phyloP scores from a whole-genome alignment of 345 rosid genomes.

The Diplotaxis tenuifolia region DNA sequence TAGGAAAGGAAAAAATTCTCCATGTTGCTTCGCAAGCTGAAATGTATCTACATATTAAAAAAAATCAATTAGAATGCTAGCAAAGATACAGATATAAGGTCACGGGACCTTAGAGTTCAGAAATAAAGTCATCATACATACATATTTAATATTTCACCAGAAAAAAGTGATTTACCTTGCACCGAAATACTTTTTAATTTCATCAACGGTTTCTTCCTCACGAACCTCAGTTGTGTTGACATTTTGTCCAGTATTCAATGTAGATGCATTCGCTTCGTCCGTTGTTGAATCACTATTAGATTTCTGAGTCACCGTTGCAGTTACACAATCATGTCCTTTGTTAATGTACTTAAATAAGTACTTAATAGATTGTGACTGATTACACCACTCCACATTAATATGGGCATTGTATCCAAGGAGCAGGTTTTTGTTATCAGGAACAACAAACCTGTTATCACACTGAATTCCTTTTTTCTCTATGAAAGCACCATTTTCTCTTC shows the following conservation, averaged over 20 bases:
- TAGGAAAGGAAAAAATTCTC: background rate
- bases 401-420: background rate
- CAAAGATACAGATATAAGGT: no score
- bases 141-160: no score
- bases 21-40: background rate
- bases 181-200: background rate
- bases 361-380: background rate
- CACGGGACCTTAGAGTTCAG: no score
- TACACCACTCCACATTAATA: background rate
- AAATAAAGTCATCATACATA: no score
- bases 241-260: no score
- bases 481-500: background rate
- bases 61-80: no score
- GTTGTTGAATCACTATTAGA: background rate
- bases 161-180: background rate
- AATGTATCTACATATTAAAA: no score
- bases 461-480: background rate
- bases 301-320: background rate
- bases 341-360: background rate
- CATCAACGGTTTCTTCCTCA: background rate
- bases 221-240: no score
- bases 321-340: background rate
- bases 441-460: background rate
- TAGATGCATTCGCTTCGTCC: background rate
- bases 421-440: background rate